Evolutionary conservation across 352 stramenopile species (phyloP), one percentile per base, ranked within the genome.

Genomic region (Globisporangium takayamanum): DNA sequence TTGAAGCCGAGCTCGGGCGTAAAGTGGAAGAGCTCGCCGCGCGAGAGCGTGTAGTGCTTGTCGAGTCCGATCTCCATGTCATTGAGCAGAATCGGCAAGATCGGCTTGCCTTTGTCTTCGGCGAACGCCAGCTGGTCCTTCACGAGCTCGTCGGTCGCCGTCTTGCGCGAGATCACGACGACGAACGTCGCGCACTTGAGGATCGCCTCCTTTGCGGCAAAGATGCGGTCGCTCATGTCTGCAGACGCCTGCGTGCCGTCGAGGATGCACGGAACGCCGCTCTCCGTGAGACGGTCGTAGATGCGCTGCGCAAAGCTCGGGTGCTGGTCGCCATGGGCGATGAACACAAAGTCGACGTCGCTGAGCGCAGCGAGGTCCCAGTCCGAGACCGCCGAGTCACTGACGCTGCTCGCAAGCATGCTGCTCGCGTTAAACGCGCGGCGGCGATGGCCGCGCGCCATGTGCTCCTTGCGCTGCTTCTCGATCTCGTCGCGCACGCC

Each of bases 401-500:
- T 16, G 16, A 15, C 30, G 16, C 12, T 55, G 16, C 30, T 26
- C 26, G 75, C 77, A 7, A 16, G 15, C 41, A 20, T n/a, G 41
- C 41, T 20, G 41, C 41, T 46, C 14, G 41, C 41, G 41, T 46
- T 46, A 14, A 16, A 14, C 5, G 14, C 18, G 41, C 41, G 41
- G 3, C 41, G 41, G 14, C 41, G 5, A 6, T 46, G 14, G 14
- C 41, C 18, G 14, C 41, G 20, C 37, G 36, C 53, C 30, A 65
- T 62, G 42, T 50, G 56, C 25, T 62, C 63, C 25, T 87, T 81
- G 61, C 84, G 79, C 18, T 80, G 74, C 67, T 89, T 90, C 51
- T 93, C 78, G 42, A 94, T 84, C 50, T 94, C 84, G 53, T 94
- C 84, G 5, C 80, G 80, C 2, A 94, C 80, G 0, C 84, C 82